Conservation (phyloP, 225 moss, liverwort and hornwort genomes). For the Anthoceros angustus region DNA sequence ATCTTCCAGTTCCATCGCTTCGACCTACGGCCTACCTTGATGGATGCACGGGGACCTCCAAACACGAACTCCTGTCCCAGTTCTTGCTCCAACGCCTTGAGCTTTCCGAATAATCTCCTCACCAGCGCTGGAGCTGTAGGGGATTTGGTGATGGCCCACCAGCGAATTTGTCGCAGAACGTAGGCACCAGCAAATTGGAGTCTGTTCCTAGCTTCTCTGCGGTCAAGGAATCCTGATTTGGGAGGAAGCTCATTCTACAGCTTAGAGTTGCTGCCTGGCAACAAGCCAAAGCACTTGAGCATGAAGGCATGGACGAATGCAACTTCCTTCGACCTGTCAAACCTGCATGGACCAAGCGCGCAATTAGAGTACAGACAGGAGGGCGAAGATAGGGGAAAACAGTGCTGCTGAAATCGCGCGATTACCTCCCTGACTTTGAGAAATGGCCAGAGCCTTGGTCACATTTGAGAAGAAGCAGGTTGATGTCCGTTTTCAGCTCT, state of each 20-base stretch:
- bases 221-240: too few relatives aligned
- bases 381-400: too few relatives aligned
- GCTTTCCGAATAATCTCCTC: conserved; percentile 53
- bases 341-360: conserved; percentile 5
- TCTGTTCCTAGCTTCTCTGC: too few relatives aligned
- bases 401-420: neutral
- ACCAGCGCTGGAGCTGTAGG: conserved; percentile 33
- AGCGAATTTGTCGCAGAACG: neutral
- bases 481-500: conserved; percentile 56
- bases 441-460: conserved; percentile 92
- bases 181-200: too few relatives aligned
- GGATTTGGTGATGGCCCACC: neutral
- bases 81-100: conserved; percentile 66
- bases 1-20: neutral
- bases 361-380: neutral
- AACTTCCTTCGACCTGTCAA: conserved; percentile 26
- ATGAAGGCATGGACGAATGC: conserved; percentile 25
- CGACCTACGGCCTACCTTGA: conserved; percentile 33
- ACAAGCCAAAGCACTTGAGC: conserved; percentile 27
- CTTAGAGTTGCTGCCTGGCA: neutral
- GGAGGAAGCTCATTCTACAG: neutral
- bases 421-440: conserved; percentile 88
- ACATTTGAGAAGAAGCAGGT: conserved; percentile 77
- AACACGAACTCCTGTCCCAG: conserved; percentile 75
- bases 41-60: conserved; percentile 78